Evolutionary conservation across 2,329 filamentous ascomycete genomes (phyloP), one percentile per base, ranked within the genome.

Genomic region (Sporothrix brunneoviolacea): DNA sequence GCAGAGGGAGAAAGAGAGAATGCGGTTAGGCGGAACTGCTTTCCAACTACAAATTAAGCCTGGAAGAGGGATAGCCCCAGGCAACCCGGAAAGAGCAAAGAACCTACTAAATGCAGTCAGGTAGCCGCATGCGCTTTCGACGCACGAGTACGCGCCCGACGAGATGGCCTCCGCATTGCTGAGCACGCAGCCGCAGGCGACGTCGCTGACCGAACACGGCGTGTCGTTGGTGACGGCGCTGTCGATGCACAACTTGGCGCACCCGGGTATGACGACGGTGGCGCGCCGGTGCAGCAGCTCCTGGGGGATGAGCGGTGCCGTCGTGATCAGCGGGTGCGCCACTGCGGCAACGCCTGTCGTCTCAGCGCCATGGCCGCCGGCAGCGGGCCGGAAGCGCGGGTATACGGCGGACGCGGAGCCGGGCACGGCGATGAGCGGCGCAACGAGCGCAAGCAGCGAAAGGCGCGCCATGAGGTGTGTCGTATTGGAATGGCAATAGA

Each of bases 191-290:
- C 37, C 51, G 42, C 55, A 57, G 12, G 24, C 41, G 15, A 40
- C n/a, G 27, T 57, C 55, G 32, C 13, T 33, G 16, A 43, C 15
- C 15, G 37, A 16, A 42, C 55, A 57, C 15, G 48, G 40, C 13
- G 52, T 53, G 28, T 52, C 52, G 12, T 55, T 49, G n/a, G 38
- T 43, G 24, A 57, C n/a, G 12, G 48, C 53, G 36, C 44, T 48
- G 9, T 27, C 41, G 24, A 55, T 43, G 35, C 55, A 57, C 5
- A 44, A 7, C 15, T 16, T 15, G 13, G 50, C 55, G 53, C 55
- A 57, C 15, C 12, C n/a, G 3, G 53, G 46, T 8, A 53, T 4
- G 8, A 12, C 41, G 36, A 24, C 15, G 10, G 36, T 16, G 8
- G 36, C 28, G 30, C 44, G 46, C 7, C 32, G 45, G 19, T 6